Base-by-base conservation (phyloP, 169 alveolate genomes). In the Plasmodium berghei region DNA sequence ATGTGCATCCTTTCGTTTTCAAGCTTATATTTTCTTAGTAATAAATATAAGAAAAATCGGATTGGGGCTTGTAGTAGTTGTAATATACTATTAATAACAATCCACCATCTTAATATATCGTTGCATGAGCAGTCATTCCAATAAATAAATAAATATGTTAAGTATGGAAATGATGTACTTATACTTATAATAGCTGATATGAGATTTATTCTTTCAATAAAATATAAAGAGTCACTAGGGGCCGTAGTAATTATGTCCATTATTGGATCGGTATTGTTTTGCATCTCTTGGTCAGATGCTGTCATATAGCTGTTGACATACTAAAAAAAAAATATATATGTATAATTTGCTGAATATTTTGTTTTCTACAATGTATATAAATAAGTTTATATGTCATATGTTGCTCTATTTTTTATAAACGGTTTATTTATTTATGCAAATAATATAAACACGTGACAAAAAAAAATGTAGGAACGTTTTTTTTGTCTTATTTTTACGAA, bases 111-210 rank as follows among this genome's bases (percentile, higher is more conserved):
- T 28, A 87, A 46, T 28, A 73, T 70, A 46, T 87, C 92, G 72
- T 87, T 73, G 49, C 87, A 73, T 42, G 92, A 87, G 48, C 87
- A 87, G n/a, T 87, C 88, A 40, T 87, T 59, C 92, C 92, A 87
- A 58, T 87, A 67, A 22, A 87, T 63, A 45, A 87, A 56, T 70
- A 87, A 58, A 45, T 87, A 87, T n/a, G 80, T 72, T 45, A 87
- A 40, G 62, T 72, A 87, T 9, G 92, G 92, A 62, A 87, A 69
- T 26, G 92, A 87, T 16, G 90, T 80, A 48, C 90, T 67, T 26
- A 80, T 66, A 28, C 90, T 80, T 80, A 80, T 80, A 54, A 80
- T 70, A 8, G 83, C 90, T 67, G 90, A 80, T 28, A 80, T 80
- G 62, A 80, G 90, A 66, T 80, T 80, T 80, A 80, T 80, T 58